These are phyloP conservation scores for Ophiobolus disseminans DNA, from an alignment of 2,329 filamentous ascomycete genomes.

Conservation along the genomic window DNA sequence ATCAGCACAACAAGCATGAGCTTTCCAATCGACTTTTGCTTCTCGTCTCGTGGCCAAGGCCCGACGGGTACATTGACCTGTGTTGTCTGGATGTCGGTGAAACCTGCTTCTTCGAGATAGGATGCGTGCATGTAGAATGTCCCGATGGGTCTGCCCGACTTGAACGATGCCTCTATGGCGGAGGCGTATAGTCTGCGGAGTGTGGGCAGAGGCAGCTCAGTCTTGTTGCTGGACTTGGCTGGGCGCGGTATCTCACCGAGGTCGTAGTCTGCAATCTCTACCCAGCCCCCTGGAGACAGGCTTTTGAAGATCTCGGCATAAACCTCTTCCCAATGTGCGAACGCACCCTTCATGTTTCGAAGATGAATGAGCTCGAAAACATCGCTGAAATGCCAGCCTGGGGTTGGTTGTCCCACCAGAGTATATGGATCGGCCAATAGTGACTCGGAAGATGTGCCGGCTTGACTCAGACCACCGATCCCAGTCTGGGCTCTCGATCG, in stretches of 20 bases:
- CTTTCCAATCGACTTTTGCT: constrained; percentile 43
- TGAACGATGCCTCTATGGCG: constrained; percentile 49
- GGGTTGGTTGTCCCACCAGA: constrained; percentile 29
- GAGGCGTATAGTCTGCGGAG: constrained; percentile 36
- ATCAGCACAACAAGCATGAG: constrained; percentile 43
- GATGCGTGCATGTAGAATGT: constrained; percentile 52
- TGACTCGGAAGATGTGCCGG: constrained; percentile 27
- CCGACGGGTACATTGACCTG: constrained; percentile 49
- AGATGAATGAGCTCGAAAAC: constrained; percentile 60
- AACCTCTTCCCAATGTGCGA: constrained; percentile 55
- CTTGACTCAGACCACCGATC: constrained; percentile 8
- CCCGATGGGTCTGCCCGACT: constrained; percentile 50
- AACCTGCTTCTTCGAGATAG: constrained; percentile 53
- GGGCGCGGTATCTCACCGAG: constrained; percentile 28
- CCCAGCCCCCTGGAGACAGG: constrained; percentile 54
- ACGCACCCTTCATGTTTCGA: constrained; percentile 57
- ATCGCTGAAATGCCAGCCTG: constrained; percentile 57
- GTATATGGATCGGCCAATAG: constrained; percentile 31
- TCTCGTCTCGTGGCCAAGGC: constrained; percentile 40
- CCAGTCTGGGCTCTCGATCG: constrained; percentile 8
- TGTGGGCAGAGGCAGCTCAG: constrained; percentile 30
- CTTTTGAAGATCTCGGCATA: constrained; percentile 56
- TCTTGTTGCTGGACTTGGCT: constrained; percentile 5
- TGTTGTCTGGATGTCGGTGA: constrained; percentile 51
- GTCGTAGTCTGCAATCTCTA: constrained; percentile 56